A percentile compares a stretch with the other conserved stretches of the same genome.
Evolutionary conservation across 2,329 filamentous ascomycete species (phyloP).

Genomic region (Penicillium palitans): DNA sequence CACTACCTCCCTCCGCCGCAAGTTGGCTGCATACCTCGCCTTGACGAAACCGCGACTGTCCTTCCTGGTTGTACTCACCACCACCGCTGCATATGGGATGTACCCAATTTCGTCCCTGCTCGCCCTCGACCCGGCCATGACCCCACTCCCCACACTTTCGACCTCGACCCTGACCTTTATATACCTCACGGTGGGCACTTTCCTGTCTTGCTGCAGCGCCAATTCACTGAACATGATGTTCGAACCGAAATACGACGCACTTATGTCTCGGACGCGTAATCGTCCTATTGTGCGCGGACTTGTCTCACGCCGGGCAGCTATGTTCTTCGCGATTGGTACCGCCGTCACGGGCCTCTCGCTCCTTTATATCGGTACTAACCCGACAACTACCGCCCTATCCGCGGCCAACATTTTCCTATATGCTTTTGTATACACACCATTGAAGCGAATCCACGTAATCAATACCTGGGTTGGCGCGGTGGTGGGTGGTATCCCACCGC

Average conservation of each 20-base stretch:
- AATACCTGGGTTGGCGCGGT: slow-evolving; percentile 96
- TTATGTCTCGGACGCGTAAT: slow-evolving; percentile 92
- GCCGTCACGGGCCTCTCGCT: slow-evolving; percentile 68
- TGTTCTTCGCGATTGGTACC: slow-evolving; percentile 75
- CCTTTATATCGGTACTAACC: slow-evolving; percentile 88
- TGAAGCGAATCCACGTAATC: slow-evolving; percentile 80
- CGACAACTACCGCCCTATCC: slow-evolving; percentile 84
- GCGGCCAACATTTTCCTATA: slow-evolving; percentile 85
- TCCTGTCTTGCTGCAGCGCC: slow-evolving; percentile 83
- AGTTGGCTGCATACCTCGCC: slow-evolving; percentile 77
- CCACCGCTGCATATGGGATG: slow-evolving; percentile 86
- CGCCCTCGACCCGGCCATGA: slow-evolving; percentile 71
- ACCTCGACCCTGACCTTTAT: slow-evolving; percentile 82
- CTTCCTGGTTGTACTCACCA: slow-evolving; percentile 84
- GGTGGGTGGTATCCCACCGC: slow-evolving; percentile 86
- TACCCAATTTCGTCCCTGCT: slow-evolving; percentile 91
- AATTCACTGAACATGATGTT: slow-evolving; percentile 98
- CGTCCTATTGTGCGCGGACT: slow-evolving; percentile 82
- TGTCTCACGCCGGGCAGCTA: slow-evolving; percentile 68
- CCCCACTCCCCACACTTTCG: slow-evolving; percentile 60
- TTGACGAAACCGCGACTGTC: slow-evolving; percentile 94
- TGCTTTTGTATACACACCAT: slow-evolving; percentile 85
- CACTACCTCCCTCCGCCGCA: slow-evolving; percentile 60
- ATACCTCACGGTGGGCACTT: slow-evolving; percentile 86
- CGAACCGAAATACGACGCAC: slow-evolving; percentile 83